These are phyloP conservation scores for Hemileccinum hortonii DNA, from an alignment of 1,284 basidiomycete species.

Conservation along the genomic window DNA sequence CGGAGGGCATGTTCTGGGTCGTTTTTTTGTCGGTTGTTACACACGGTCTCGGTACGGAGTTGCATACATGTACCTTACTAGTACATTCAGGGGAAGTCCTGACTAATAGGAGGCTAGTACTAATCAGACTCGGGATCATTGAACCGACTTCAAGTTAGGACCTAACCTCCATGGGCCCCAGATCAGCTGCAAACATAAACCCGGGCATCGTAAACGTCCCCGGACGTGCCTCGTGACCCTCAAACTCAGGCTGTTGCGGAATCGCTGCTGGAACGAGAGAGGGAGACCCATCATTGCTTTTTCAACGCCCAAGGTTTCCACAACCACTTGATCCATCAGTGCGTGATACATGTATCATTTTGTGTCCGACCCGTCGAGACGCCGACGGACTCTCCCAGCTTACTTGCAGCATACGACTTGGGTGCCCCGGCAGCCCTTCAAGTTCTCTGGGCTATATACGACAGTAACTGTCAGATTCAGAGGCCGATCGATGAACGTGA, in stretches of 20 bases:
- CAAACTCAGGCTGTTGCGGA: conserved; percentile 47
- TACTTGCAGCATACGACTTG: conserved; percentile 65
- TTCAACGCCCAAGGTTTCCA: conserved; percentile 52
- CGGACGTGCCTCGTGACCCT: conserved; percentile 50
- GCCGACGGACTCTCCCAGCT: conserved; percentile 29
- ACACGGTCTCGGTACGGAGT: no score
- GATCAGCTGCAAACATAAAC: conserved; percentile 25
- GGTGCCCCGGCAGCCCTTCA: conserved; percentile 51
- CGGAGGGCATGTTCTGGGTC: no score
- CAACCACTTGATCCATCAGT: conserved; percentile 66
- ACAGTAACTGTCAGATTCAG: conserved; percentile 41
- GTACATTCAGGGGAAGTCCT: no score
- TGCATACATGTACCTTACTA: no score
- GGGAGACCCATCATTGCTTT: conserved; percentile 57
- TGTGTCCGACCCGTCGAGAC: background rate
- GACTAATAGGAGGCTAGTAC: no score
- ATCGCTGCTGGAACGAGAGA: conserved; percentile 53
- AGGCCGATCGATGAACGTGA: conserved; percentile 43
- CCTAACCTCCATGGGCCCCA: conserved; percentile 2
- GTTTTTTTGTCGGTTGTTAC: no score
- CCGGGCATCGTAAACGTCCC: conserved; percentile 50
- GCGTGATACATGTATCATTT: conserved; percentile 14
- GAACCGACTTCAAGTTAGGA: no score
- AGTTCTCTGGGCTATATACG: conserved; percentile 51
- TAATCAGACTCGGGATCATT: no score